Percentiles rank a stretch among this genome's conserved stretches.
These are phyloP conservation scores for Quillaja saponaria DNA, from an alignment of 306 rosid species.

Conservation along the genomic window DNA sequence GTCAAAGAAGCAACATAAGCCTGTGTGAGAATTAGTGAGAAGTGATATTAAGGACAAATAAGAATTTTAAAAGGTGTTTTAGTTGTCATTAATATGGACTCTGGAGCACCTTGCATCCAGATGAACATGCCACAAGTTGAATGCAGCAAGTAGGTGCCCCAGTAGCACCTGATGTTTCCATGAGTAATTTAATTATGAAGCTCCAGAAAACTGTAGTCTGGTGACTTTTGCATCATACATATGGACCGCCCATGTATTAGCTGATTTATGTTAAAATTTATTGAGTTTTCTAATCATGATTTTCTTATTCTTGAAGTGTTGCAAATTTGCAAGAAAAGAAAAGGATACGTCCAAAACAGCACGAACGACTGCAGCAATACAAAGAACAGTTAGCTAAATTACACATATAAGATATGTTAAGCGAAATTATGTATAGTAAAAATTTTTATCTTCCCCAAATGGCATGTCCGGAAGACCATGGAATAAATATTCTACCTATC, in stretches of 20 bases:
- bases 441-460: too few relatives aligned
- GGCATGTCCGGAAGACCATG: too few relatives aligned
- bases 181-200: conserved; percentile 10
- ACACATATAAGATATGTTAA: neutral
- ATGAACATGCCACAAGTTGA: conserved; percentile 9
- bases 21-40: conserved; percentile 11
- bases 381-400: conserved; percentile 12
- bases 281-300: conserved; percentile 17
- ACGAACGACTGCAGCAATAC: conserved; percentile 82
- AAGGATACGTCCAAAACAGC: conserved; percentile 99
- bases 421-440: neutral
- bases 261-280: conserved; percentile 22
- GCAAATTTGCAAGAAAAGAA: too few relatives aligned
- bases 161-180: conserved; percentile 5
- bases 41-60: neutral
- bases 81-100: neutral
- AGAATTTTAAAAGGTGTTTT: conserved; percentile 10
- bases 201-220: conserved; percentile 7
- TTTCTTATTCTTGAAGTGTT: conserved; percentile 10
- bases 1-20: conserved; percentile 46
- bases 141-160: conserved; percentile 9
- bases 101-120: neutral
- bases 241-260: neutral
- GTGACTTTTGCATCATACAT: neutral
- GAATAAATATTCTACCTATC: too few relatives aligned